Conservation (phyloP, 345 rosid species). For the Toxicodendron radicans region DNA sequence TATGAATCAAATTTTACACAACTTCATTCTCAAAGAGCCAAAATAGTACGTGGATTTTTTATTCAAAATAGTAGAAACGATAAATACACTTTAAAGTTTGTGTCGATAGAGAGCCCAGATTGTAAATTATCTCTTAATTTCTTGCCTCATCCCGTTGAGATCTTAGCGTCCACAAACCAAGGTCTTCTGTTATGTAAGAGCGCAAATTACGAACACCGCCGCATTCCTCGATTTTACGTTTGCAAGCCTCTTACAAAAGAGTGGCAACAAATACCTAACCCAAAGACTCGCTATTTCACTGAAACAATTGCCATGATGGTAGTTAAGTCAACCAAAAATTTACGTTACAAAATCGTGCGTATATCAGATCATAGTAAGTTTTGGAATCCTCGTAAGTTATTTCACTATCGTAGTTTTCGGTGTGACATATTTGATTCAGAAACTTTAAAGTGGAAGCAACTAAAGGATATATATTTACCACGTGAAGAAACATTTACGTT, state of each 20-base stretch:
- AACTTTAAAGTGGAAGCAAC: constrained; percentile 13
- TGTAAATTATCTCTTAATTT: constrained; percentile 6
- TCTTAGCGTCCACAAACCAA: not conserved
- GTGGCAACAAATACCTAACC: constrained; percentile 18
- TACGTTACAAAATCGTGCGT: constrained; percentile 20
- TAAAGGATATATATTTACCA: too few species aligned
- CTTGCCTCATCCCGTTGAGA: not conserved
- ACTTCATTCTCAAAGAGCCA: constrained; percentile 12
- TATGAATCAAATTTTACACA: constrained; percentile 19
- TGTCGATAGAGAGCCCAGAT: not conserved
- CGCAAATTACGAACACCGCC: not conserved
- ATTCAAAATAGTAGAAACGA: not conserved
- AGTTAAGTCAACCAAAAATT: too few species aligned
- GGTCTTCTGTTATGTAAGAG: too few species aligned
- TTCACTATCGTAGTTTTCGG: not conserved
- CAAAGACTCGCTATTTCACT: constrained; percentile 1
- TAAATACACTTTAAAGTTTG: too few species aligned
- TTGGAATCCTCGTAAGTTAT: not conserved
- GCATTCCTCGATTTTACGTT: constrained; percentile 13
- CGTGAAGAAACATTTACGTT: not conserved
- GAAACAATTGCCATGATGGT: constrained; percentile 3
- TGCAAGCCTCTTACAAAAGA: constrained; percentile 30
- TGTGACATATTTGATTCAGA: constrained; percentile 26
- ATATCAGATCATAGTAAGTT: constrained; percentile 20
- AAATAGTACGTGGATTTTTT: constrained; percentile 14